Percentiles rank a stretch among this genome's conserved stretches.
Conservation (phyloP, 2,329 filamentous ascomycete genomes). For the Verticillium tricorpus region DNA sequence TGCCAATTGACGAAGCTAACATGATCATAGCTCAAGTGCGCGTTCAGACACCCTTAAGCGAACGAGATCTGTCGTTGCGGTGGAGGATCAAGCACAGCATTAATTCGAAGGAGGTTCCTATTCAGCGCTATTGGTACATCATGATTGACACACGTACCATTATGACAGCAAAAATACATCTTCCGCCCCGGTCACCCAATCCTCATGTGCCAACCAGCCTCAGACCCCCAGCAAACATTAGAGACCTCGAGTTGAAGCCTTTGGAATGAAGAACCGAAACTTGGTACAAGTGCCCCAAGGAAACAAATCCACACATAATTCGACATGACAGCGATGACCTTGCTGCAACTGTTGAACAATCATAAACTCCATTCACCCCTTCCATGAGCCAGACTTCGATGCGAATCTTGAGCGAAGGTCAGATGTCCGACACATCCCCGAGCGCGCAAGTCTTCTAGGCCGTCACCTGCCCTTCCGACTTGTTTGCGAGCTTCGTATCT, state of each 20-base stretch:
- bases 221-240: neutral
- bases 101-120: neutral
- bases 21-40: constrained; percentile 30
- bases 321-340: neutral
- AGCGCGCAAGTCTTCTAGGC: neutral
- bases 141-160: neutral
- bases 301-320: neutral
- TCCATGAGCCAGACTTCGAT: neutral
- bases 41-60: constrained; percentile 28
- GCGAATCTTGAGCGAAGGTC: neutral
- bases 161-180: neutral
- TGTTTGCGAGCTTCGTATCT: neutral
- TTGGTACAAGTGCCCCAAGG: neutral
- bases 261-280: neutral
- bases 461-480: neutral
- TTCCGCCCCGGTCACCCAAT: neutral
- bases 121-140: neutral
- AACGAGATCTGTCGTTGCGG: neutral
- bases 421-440: neutral
- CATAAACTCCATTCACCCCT: neutral
- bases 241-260: neutral
- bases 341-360: neutral
- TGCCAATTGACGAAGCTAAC: constrained; percentile 2
- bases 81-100: neutral
- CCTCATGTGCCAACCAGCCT: neutral